Conservation (phyloP, 1,284 basidiomycete genomes). For the Takashimella tepidaria region DNA sequence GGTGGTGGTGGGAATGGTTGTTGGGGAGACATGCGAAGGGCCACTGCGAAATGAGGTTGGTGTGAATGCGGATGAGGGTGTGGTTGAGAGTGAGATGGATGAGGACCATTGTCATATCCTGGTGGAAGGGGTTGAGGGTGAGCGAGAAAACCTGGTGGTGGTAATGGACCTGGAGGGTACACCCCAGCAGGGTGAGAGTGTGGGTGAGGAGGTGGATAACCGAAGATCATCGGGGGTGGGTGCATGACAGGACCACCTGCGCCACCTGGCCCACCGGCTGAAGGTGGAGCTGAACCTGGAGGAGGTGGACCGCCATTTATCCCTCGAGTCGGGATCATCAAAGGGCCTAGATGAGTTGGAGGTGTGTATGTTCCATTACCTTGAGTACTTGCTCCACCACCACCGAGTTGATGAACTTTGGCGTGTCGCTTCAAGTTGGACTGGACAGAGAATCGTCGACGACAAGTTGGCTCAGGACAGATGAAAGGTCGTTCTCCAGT, state of each 20-base stretch:
- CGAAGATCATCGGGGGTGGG: neutral
- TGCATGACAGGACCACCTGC: neutral
- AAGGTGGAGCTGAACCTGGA: neutral
- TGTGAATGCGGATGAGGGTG: neutral
- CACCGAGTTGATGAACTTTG: conserved; percentile 37
- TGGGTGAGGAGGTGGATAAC: neutral
- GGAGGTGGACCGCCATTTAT: neutral
- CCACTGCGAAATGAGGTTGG: neutral
- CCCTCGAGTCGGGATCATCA: neutral
- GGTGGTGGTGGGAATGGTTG: conserved; percentile 2
- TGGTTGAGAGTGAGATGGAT: neutral
- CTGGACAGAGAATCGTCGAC: conserved; percentile 43
- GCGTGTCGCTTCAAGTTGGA: conserved; percentile 46
- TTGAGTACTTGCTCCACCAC: conserved; percentile 8
- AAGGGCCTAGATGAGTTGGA: neutral
- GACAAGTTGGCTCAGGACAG: conserved; percentile 38
- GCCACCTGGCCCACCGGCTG: no score
- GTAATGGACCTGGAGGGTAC: neutral
- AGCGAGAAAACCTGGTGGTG: neutral
- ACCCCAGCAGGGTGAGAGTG: neutral
- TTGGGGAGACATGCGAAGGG: neutral
- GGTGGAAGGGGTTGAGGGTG: neutral
- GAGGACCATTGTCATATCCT: no score
- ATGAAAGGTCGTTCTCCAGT: conserved; percentile 44
- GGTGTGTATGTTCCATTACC: neutral